These are phyloP conservation scores for Saturnispora gosingensis DNA, from an alignment of 805 yeast species.

Conservation along the genomic window DNA sequence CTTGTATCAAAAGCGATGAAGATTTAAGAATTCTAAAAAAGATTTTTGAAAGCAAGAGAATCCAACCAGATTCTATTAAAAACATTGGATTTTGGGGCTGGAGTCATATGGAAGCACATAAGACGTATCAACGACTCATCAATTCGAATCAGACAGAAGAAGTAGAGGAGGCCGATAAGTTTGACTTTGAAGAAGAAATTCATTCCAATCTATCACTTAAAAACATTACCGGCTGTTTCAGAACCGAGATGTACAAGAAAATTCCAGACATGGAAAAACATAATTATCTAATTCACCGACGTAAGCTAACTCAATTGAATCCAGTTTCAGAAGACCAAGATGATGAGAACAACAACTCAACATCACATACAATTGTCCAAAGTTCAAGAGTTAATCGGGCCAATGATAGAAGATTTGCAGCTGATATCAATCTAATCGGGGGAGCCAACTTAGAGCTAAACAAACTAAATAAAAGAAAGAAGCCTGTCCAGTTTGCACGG, in stretches of 20 bases:
- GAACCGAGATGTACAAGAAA: conserved; percentile 64
- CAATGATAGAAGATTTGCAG: conserved; percentile 78
- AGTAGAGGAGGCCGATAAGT: conserved; percentile 21
- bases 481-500: conserved; percentile 93
- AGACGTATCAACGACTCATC: conserved; percentile 25
- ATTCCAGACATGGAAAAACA: conserved; percentile 65
- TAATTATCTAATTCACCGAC: conserved; percentile 75
- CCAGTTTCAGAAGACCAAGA: conserved; percentile 59
- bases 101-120: conserved; percentile 30
- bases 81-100: conserved; percentile 58
- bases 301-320: conserved; percentile 51
- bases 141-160: conserved; percentile 16
- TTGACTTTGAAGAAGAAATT: conserved; percentile 24
- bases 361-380: conserved; percentile 33
- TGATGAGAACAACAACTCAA: conserved; percentile 25
- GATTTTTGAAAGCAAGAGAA: conserved; percentile 27
- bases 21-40: conserved; percentile 49
- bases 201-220: conserved; percentile 23
- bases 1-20: conserved; percentile 60
- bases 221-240: conserved; percentile 50
- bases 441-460: conserved; percentile 80
- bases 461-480: conserved; percentile 80
- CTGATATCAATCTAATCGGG: conserved; percentile 74
- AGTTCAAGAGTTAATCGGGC: conserved; percentile 84
- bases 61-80: conserved; percentile 13